Evolutionary conservation across 371 early-diverging fungal genomes (phyloP).

Genomic region (Apophysomyces variabilis): DNA sequence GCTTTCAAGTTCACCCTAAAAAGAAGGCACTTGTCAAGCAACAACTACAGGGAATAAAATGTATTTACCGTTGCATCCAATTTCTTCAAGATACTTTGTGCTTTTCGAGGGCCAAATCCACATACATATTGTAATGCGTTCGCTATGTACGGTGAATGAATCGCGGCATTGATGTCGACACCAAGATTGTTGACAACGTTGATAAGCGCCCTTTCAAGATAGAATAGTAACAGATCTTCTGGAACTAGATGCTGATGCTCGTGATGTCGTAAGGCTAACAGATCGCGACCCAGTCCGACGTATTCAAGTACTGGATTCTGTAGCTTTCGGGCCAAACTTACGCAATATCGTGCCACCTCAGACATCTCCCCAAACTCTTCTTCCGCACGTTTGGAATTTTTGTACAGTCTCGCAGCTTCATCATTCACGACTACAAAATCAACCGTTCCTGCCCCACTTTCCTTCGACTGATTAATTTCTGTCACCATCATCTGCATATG

Average conservation of each 20-base stretch:
- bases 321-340: slow-evolving; percentile 82
- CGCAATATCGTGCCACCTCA: slow-evolving; percentile 83
- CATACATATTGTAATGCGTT: slow-evolving; percentile 86
- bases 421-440: slow-evolving; percentile 76
- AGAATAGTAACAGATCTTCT: slow-evolving; percentile 65
- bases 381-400: slow-evolving; percentile 73
- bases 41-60: not conserved
- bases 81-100: slow-evolving; percentile 67
- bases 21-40: not conserved
- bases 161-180: slow-evolving; percentile 87
- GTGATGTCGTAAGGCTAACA: slow-evolving; percentile 75
- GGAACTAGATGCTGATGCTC: slow-evolving; percentile 75
- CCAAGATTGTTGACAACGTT: slow-evolving; percentile 87
- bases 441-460: slow-evolving; percentile 26
- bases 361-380: slow-evolving; percentile 75
- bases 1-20: slow-evolving; percentile 55
- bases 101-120: slow-evolving; percentile 96
- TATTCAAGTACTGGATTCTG: slow-evolving; percentile 90
- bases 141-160: slow-evolving; percentile 70
- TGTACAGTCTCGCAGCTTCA: slow-evolving; percentile 86
- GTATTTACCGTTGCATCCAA: slow-evolving; percentile 41
- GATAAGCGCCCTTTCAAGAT: slow-evolving; percentile 87
- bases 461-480: slow-evolving; percentile 52
- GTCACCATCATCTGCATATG: slow-evolving; percentile 63
- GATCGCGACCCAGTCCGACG: slow-evolving; percentile 77